Base-by-base conservation (phyloP, 805 yeast genomes). In the Limtongozyma cylindracea region DNA sequence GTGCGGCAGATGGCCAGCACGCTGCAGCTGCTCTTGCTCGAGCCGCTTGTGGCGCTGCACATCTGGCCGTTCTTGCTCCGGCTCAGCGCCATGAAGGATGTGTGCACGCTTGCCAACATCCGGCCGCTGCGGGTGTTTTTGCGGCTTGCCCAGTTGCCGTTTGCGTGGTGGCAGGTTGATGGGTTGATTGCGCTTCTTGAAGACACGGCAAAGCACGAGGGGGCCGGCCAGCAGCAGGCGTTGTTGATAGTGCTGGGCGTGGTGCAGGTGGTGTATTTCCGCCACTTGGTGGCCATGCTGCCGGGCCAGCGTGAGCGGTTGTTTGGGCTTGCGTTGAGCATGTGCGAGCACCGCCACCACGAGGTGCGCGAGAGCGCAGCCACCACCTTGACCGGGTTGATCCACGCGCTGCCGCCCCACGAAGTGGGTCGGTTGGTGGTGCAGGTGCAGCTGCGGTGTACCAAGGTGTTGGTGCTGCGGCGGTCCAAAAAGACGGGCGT, bases 361-460 rank as follows among this genome's bases (percentile, higher is more conserved):
- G 84, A 76, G 26, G 74, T 84, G 4, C 50, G 96, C 26, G 72
- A 65, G 23, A 48, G 61, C 5, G 76, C 88, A 1, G 63, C 88
- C 0, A 47, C 51, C 2, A 70, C 78, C 3, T 52, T 84, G n/a
- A 63, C 91, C 0, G 77, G 84, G 4, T 60, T 88, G 27, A 58
- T 84, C 19, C 82, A 82, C 35, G 53, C 61, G 13, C 56, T 50
- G 30, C 62, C 56, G 21, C 64, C 53, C 27, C 56, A 38, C 16
- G 58, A 43, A 21, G 47, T 46, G 26, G 62, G 43, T 29, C 49
- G 30, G 20, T 38, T 47, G 17, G 61, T 66, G 12, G 24, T 41
- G 2, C 33, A 38, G 3, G 49, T 56, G 25, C 54, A 58, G 19
- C 22, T 22, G 11, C 20, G 23, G 10, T 52, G 38, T 26, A 26